Evolutionary conservation across 768 basidiomycete species (phyloP).

Genomic region (Pleurotus citrinopileatus): DNA sequence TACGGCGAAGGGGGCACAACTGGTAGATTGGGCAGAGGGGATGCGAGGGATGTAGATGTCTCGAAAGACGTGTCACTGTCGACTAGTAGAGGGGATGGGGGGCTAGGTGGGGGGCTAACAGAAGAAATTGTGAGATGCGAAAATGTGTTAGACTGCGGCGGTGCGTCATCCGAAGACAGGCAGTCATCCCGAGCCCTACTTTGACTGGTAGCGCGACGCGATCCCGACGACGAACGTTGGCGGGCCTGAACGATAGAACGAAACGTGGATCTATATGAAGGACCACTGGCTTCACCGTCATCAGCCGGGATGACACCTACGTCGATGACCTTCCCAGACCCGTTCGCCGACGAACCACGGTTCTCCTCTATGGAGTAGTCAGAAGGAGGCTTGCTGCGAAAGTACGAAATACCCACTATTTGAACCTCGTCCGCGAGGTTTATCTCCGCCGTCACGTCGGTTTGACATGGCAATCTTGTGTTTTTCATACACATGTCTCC

Average conservation of each 20-base stretch:
- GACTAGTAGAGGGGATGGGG: slow-evolving; percentile 29
- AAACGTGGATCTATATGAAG: slow-evolving; percentile 43
- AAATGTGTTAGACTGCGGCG: slow-evolving; percentile 14
- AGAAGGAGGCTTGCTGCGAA: slow-evolving; percentile 14
- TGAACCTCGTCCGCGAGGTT: slow-evolving; percentile 55
- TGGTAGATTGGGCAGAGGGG: slow-evolving; percentile 28
- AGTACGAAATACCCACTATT: slow-evolving; percentile 49
- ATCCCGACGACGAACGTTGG: slow-evolving; percentile 16
- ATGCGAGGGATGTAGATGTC: slow-evolving; percentile 13
- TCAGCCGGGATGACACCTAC: slow-evolving; percentile 39
- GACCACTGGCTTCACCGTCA: slow-evolving; percentile 22
- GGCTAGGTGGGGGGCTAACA: slow-evolving; percentile 33
- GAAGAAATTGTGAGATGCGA: slow-evolving; percentile 20
- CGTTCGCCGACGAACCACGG: slow-evolving; percentile 30
- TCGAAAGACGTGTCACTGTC: slow-evolving; percentile 8
- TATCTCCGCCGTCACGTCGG: slow-evolving; percentile 67
- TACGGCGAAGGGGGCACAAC: slow-evolving; percentile 69
- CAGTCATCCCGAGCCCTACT: slow-evolving; percentile 17
- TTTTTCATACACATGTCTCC: slow-evolving; percentile 85
- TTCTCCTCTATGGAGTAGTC: slow-evolving; percentile 52
- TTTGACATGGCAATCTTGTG: slow-evolving; percentile 91
- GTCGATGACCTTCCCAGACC: slow-evolving; percentile 27
- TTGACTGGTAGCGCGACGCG: slow-evolving; percentile 13
- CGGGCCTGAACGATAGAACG: slow-evolving; percentile 29
- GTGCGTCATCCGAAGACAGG: not conserved